These are phyloP conservation scores for Cryphonectria nitschkei DNA, from an alignment of 2,329 filamentous ascomycete species.

Conservation along the genomic window DNA sequence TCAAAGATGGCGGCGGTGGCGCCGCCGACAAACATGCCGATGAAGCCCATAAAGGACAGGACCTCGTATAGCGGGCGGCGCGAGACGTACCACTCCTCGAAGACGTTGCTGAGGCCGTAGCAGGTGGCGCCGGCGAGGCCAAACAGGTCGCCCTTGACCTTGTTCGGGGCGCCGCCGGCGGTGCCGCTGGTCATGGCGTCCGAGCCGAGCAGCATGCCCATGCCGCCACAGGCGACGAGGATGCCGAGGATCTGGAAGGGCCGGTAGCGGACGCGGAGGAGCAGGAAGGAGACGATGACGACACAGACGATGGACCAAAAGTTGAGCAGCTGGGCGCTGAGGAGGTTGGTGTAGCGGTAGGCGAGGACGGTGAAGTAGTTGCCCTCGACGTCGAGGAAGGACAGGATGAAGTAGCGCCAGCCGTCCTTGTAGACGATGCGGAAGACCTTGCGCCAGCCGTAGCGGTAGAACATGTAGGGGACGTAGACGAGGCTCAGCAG, in stretches of 20 bases:
- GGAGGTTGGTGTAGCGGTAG: conserved; percentile 88
- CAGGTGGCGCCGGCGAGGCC: conserved; percentile 85
- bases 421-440: conserved; percentile 69
- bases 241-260: conserved; percentile 84
- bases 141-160: conserved; percentile 91
- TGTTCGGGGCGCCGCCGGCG: conserved; percentile 67
- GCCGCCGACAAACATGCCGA: conserved; percentile 89
- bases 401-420: conserved; percentile 93
- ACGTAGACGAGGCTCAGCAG: conserved; percentile 83
- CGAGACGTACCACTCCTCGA: conserved; percentile 92
- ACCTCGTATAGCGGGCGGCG: conserved; percentile 91
- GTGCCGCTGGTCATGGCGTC: conserved; percentile 83
- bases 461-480: conserved; percentile 74
- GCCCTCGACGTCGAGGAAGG: conserved; percentile 92
- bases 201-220: conserved; percentile 77
- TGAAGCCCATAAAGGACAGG: conserved; percentile 86
- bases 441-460: conserved; percentile 74
- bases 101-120: conserved; percentile 89
- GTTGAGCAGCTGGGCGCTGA: conserved; percentile 94
- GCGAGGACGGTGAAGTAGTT: conserved; percentile 98
- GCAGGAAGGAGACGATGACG: conserved; percentile 78
- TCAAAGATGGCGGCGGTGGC: conserved; percentile 92
- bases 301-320: conserved; percentile 98
- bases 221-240: conserved; percentile 86
- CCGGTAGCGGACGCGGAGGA: conserved; percentile 90